Percentiles rank a stretch among this genome's conserved stretches.
Conservation (phyloP, 768 basidiomycete genomes). For the Termitomyces sp. region DNA sequence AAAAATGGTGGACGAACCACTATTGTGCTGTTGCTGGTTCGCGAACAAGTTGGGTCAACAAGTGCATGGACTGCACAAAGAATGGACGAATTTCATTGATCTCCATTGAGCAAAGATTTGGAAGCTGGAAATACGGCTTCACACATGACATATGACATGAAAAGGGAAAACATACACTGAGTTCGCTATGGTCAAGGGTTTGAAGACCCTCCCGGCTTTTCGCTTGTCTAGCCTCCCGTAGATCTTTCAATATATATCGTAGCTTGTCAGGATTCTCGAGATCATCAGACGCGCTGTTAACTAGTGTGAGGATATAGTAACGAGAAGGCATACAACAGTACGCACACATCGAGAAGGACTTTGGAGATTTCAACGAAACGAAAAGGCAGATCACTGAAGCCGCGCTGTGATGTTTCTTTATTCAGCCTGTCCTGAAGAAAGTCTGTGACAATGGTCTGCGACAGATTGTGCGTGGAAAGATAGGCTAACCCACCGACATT, state of each 20-base stretch:
- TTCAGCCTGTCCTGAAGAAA: slow-evolving; percentile 70
- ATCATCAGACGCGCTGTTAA: slow-evolving; percentile 80
- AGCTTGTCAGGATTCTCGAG: slow-evolving; percentile 80
- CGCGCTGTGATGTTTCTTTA: slow-evolving; percentile 66
- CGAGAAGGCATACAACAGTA: slow-evolving; percentile 3
- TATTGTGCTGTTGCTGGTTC: slow-evolving; percentile 15
- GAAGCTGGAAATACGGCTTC: slow-evolving; percentile 44
- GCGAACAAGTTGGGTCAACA: slow-evolving; percentile 55
- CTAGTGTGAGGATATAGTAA: not conserved
- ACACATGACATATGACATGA: not conserved
- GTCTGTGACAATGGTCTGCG: slow-evolving; percentile 39
- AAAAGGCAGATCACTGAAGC: slow-evolving; percentile 79
- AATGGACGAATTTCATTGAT: slow-evolving; percentile 92
- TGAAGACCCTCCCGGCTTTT: slow-evolving; percentile 86
- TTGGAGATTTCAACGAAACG: slow-evolving; percentile 89
- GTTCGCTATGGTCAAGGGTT: slow-evolving; percentile 74
- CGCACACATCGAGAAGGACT: slow-evolving; percentile 89
- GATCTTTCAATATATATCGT: slow-evolving; percentile 81
- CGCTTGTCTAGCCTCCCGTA: slow-evolving; percentile 94
- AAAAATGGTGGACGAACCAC: not conserved
- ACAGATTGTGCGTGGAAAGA: not conserved
- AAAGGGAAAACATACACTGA: slow-evolving; percentile 49
- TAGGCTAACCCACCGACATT: slow-evolving; percentile 58
- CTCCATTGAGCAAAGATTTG: slow-evolving; percentile 85
- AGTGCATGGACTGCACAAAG: slow-evolving; percentile 77